Base-by-base conservation (phyloP, 306 rosid species). In the Chamaecrista fasciculata region DNA sequence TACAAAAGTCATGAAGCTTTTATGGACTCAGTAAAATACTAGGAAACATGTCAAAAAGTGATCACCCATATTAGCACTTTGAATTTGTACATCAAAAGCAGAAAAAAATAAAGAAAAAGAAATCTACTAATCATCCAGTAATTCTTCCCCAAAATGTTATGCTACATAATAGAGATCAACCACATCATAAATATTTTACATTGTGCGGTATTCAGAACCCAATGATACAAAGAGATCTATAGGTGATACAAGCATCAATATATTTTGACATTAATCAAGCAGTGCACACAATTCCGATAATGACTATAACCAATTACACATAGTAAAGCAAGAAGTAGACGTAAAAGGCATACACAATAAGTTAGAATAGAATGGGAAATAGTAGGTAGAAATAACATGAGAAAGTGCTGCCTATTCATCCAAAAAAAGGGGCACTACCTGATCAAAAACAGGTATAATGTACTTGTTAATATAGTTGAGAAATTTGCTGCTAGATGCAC, bases 401-500 rank as follows among this genome's bases (percentile, higher is more conserved):
- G 25, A 15, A 28, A 57, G 8, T 11, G 8, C 66, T 14, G 59
- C 40, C 31, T 62, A 34, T 36, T 12, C 33, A 69, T 19, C 24
- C 53, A 23, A 70, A 23, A 73, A 18, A 23, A 67, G 44, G 61
- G 66, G 42, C 50, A 74, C 69, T 83, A 95, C 99, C 99, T 91
- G 86, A 67, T 95, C 95, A 62, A 90, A 95, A 72, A 89, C 96
- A 43, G 99, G 97, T 58, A 89, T 80, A 66, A 91, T 86, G 73
- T 87, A 88, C 70, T 86, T 91, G 82, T 89, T 86, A 58, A 95
- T 79, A 62, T 91, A 95, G 83, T 76, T 91, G 67, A 91, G 88
- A 66, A 91, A 87, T 70, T 95, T 95, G 92, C 86, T 84, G 81
- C 96, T 87, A 53, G 97, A 86, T 33, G 99, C 99, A 73, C 99